Conservation (phyloP, 1,284 basidiomycete genomes). For the Grifola frondosa region DNA sequence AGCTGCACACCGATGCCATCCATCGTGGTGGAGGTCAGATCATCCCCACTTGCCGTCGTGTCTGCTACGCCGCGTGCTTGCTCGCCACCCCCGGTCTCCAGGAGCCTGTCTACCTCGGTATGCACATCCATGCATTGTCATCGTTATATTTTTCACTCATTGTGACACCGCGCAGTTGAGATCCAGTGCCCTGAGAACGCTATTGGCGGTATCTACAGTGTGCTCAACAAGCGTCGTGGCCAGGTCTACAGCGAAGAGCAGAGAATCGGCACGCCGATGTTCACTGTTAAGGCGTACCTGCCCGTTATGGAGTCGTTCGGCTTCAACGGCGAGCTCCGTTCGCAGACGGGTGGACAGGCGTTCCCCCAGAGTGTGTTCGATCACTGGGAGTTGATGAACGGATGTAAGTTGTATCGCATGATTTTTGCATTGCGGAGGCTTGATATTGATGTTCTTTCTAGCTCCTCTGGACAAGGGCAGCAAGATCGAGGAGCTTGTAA, state of each 20-base stretch:
- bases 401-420: constrained; percentile 50
- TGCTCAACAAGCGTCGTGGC: constrained; percentile 97
- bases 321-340: constrained; percentile 96
- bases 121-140: constrained; percentile 11
- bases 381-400: constrained; percentile 86
- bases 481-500: constrained; percentile 89
- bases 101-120: constrained; percentile 95
- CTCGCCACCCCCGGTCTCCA: constrained; percentile 91
- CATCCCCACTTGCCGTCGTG: constrained; percentile 95
- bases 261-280: constrained; percentile 97
- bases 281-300: constrained; percentile 98
- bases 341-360: constrained; percentile 93
- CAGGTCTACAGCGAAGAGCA: constrained; percentile 99
- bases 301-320: constrained; percentile 98
- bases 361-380: constrained; percentile 98
- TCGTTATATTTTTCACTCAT: neutral
- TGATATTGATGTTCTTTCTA: constrained; percentile 27
- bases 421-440: constrained; percentile 23
- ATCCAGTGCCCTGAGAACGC: constrained; percentile 98
- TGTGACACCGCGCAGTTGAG: constrained; percentile 60
- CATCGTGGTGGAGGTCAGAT: constrained; percentile 99
- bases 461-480: constrained; percentile 82
- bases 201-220: constrained; percentile 97
- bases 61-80: constrained; percentile 93
- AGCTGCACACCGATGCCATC: constrained; percentile 98